phyloP scores from a whole-genome alignment of 192 early-diverging fungal genomes.

The Umbelopsis ramanniana region DNA sequence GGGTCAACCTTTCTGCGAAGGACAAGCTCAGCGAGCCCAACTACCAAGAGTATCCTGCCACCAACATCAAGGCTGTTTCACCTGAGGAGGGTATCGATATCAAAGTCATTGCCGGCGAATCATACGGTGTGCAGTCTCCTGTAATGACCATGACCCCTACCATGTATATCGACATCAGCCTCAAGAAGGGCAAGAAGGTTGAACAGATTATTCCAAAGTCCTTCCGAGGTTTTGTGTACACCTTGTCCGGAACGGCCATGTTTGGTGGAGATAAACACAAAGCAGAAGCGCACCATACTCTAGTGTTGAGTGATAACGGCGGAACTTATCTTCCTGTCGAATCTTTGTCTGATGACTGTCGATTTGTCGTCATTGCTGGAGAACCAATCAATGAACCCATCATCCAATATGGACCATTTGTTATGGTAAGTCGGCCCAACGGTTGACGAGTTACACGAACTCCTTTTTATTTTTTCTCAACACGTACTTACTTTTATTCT shows the following conservation, averaged over 20 bases:
- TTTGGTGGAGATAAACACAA: slow-evolving; percentile 53
- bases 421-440: slow-evolving; percentile 48
- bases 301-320: slow-evolving; percentile 44
- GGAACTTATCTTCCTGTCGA: slow-evolving; percentile 46
- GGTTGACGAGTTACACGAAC: not conserved
- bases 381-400: slow-evolving; percentile 56
- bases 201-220: slow-evolving; percentile 59
- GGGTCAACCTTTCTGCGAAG: slow-evolving; percentile 77
- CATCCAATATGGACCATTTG: slow-evolving; percentile 69
- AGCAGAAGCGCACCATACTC: slow-evolving; percentile 45
- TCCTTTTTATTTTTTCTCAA: not conserved
- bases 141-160: slow-evolving; percentile 82
- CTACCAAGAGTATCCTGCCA: slow-evolving; percentile 72
- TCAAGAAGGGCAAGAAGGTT: slow-evolving; percentile 60
- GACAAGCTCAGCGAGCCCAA: slow-evolving; percentile 72
- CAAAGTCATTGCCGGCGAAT: slow-evolving; percentile 89
- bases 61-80: slow-evolving; percentile 65
- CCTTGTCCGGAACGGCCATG: slow-evolving; percentile 52
- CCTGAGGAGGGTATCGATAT: slow-evolving; percentile 59
- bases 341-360: slow-evolving; percentile 33
- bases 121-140: slow-evolving; percentile 67
- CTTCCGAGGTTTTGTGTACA: slow-evolving; percentile 66
- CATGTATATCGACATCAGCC: slow-evolving; percentile 76
- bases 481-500: not conserved
- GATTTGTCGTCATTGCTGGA: slow-evolving; percentile 42